Base-by-base conservation (phyloP, 805 yeast genomes). In the Jamesozyma piceae region DNA sequence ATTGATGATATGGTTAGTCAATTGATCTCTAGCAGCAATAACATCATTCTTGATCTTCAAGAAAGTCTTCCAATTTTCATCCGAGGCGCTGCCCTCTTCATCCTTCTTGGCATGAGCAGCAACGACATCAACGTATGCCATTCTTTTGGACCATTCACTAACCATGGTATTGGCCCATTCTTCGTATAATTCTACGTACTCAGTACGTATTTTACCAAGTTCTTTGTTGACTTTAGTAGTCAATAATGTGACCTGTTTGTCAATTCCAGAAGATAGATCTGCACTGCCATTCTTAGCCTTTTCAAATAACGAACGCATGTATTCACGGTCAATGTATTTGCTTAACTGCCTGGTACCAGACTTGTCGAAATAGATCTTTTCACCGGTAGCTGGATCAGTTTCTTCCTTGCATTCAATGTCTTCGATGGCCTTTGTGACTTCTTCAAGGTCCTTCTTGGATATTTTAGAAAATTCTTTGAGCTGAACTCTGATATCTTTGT, bases 101-200 rank as follows among this genome's bases (percentile, higher is more conserved):
- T 43, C 33, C 20, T 41, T n/a, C 3, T 22, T 38, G 9, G 20
- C 26, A 48, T 51, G 51, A 14, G 52, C 55, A 19, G 51, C 58
- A 8, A 57, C 55, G 15, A 60, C 58, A 34, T 61, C 65, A 3
- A 55, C 51, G 18, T 66, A 64, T 40, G 78, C 72, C 54, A 82
- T 69, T 44, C 76, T 72, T 41, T 74, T 73, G 6, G 82, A 73
- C 63, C 80, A 82, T 50, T 81, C 86, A 49, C 65, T 71, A 42
- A 82, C 69, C 24, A 83, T 70, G 5, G 77, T 73, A 42, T 82
- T 88, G 5, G 81, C 78, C 68, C 82, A 83, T 47, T 82, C 82
- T 58, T 82, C 89, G 55, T 79, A 72, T 0, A 80, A 71, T 48
- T 83, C 89, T 41, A 82, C 69, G 30, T 80, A 71, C 18, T 65